Evolutionary conservation across 2,329 filamentous ascomycete genomes (phyloP), one percentile per base, ranked within the genome.

Genomic region (Alternaria angustiovoidea): DNA sequence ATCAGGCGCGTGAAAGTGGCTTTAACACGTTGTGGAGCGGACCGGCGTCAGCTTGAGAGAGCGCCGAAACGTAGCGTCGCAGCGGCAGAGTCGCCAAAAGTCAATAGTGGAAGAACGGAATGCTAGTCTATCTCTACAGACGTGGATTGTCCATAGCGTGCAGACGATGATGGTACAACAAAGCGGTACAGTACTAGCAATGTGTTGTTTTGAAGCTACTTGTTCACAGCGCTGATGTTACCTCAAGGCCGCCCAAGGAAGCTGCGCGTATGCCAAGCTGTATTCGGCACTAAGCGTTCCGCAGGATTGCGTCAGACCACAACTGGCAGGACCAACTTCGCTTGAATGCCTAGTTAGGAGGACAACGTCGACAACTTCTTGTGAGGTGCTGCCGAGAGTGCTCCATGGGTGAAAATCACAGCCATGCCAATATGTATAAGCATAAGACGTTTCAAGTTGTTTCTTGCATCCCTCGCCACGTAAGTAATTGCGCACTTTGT

Each of bases 171-270:
- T 18, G 22, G 49, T 22, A 18, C 41, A 46, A 49, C 32, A 43
- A 46, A 30, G 28, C 24, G 42, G 59, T 26, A 58, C 57, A 60
- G 43, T 49, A 43, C 61, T 63, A 63, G 66, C 54, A 62, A 68
- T 68, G 64, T 59, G 47, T 54, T 67, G 64, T 70, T 52, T 44
- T 63, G 57, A 66, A 73, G 69, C 64, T 69, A 72, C 65, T 63
- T 68, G 71, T 67, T 62, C 68, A 49, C 57, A 68, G 66, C 63
- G 64, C 57, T 44, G 61, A 64, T 54, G 63, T 67, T 63, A 64
- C 64, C 54, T 61, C 42, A 55, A 39, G 32, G 53, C 42, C 46
- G 39, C 58, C 57, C 38, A 64, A 53, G 51, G 39, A 55, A 66
- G 66, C 47, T 68, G 68, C 67, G 67, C 66, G 65, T 67, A 46